Conservation (phyloP, 176 grass and related monocot species). For the Pharus latifolius region DNA sequence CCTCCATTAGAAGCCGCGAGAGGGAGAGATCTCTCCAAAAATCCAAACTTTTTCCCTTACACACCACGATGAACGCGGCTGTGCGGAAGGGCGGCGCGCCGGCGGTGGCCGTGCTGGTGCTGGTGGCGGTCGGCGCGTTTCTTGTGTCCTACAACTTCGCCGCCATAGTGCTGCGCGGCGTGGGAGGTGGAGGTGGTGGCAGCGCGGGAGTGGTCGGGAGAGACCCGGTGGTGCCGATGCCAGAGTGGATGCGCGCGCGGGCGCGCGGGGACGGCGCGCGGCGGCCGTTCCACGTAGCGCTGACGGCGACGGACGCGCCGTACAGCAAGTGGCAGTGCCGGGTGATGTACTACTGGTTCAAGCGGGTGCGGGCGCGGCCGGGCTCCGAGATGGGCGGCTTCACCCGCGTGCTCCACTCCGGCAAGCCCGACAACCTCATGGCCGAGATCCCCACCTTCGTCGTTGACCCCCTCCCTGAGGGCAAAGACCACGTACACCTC, state of each 20-base stretch:
- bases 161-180: constrained; percentile 20
- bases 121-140: constrained; percentile 37
- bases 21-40: no score
- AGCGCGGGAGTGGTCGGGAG: not conserved
- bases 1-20: no score
- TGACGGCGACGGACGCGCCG: constrained; percentile 45
- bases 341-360: constrained; percentile 97
- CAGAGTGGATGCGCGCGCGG: constrained; percentile 12
- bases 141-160: constrained; percentile 55
- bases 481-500: constrained; percentile 54
- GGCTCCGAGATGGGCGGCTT: constrained; percentile 85
- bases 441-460: constrained; percentile 93
- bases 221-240: constrained; percentile 48
- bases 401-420: constrained; percentile 80
- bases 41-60: no score
- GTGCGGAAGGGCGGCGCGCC: constrained; percentile 10
- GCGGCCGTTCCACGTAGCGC: constrained; percentile 69
- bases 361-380: constrained; percentile 29
- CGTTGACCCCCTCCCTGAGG: constrained; percentile 57
- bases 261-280: not conserved
- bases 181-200: not conserved
- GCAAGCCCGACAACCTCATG: constrained; percentile 59
- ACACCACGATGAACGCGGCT: constrained; percentile 37
- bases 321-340: constrained; percentile 89
- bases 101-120: constrained; percentile 10